These are phyloP conservation scores for Echria macrotheca DNA, from an alignment of 495 filamentous ascomycete genomes.

Conservation along the genomic window DNA sequence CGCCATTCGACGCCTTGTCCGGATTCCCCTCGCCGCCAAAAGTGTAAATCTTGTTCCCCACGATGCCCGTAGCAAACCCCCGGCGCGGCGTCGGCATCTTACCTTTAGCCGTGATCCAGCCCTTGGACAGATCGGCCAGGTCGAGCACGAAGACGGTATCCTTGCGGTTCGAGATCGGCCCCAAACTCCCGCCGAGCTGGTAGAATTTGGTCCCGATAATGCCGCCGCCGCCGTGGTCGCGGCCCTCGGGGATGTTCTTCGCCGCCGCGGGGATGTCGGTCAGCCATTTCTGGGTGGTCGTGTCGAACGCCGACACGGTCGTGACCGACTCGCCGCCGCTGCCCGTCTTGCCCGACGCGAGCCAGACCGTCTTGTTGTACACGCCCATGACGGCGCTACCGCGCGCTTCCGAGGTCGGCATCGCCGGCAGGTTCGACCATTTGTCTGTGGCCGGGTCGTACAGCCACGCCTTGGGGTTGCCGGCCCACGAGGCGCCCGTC, in stretches of 20 bases:
- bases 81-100: slow-evolving; percentile 31
- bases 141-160: slow-evolving; percentile 35
- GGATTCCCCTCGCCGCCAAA: slow-evolving; percentile 42
- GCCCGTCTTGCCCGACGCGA: slow-evolving; percentile 19
- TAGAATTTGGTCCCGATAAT: slow-evolving; percentile 30
- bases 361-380: slow-evolving; percentile 18
- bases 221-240: slow-evolving; percentile 32
- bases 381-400: slow-evolving; percentile 21
- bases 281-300: slow-evolving; percentile 22
- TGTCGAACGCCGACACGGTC: slow-evolving; percentile 30
- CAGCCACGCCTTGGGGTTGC: slow-evolving; percentile 14
- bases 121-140: slow-evolving; percentile 17
- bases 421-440: slow-evolving; percentile 20
- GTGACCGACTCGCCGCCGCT: slow-evolving; percentile 11
- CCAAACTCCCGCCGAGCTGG: slow-evolving; percentile 31
- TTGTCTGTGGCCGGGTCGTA: slow-evolving; percentile 21
- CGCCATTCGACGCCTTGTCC: slow-evolving; percentile 15
- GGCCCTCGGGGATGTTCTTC: slow-evolving; percentile 9
- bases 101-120: slow-evolving; percentile 22
- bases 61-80: slow-evolving; percentile 27
- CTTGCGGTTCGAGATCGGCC: slow-evolving; percentile 17
- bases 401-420: slow-evolving; percentile 20
- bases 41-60: slow-evolving; percentile 30
- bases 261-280: slow-evolving; percentile 22
- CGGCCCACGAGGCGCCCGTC: slow-evolving; percentile 11